Evolutionary conservation across 768 basidiomycete genomes (phyloP), one percentile per base, ranked within the genome.

Genomic region (Crepidotus variabilis): DNA sequence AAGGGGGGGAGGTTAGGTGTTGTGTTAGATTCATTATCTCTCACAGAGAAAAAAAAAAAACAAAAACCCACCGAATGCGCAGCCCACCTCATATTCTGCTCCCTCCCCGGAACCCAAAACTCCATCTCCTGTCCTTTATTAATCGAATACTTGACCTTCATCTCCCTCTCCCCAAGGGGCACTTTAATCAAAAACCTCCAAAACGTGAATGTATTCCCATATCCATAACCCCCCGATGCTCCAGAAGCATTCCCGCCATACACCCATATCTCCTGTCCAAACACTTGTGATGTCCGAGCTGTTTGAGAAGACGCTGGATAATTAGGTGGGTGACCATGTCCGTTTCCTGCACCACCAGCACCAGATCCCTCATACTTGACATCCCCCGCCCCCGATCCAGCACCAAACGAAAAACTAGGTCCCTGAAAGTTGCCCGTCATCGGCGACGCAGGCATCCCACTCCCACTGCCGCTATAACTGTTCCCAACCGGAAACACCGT

Each of bases 151-250:
- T 72, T 77, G 51, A 98, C 78, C 50, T 77, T 73, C 80, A 94
- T 89, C 73, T 96, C 92, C 35, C 75, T 73, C 8, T 75, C 71
- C 1, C 79, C 77, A 1, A 98, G 70, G 0, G 92, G 93, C 54
- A 99, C 79, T 60, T 87, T 84, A 49, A 98, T 83, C 65, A 86
- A 77, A 74, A 98, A 98, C 52, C 96, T 81, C 90, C 94, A 98
- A 75, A 99, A 99, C 0, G 92, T 92, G 66, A 84, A 94, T 0
- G 88, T 87, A 4, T 94, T 95, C 57, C 43, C 9, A 52, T 33
- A 39, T 39, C 47, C 35, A 35, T 45, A 53, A 48, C 8, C 13
- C n/a, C 13, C 39, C 24, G 60, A 16, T 33, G 33, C 35, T 21
- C 13, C 49, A 28, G 52, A 34, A 47, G 51, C 76, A 53, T 69